Conservation (phyloP, 345 rosid species). For the Euphorbia peplus region DNA sequence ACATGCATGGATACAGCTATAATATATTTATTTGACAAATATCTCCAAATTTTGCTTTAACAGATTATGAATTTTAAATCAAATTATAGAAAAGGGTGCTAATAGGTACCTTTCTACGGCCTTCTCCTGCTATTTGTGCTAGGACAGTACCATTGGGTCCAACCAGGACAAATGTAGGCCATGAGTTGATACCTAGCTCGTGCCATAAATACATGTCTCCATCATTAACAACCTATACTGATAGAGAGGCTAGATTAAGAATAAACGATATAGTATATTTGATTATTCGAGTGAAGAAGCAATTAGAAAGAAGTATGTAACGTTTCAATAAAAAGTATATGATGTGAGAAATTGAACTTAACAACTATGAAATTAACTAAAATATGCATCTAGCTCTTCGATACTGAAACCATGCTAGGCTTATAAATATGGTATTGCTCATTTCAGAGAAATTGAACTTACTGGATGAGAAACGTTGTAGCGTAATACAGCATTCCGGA, state of each 20-base stretch:
- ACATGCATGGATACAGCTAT: neutral
- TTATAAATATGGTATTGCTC: conserved; percentile 7
- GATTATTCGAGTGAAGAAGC: neutral
- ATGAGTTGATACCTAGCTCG: conserved; percentile 84
- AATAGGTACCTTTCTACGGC: conserved; percentile 64
- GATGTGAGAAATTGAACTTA: too few species aligned
- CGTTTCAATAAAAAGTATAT: neutral
- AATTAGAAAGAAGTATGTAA: neutral
- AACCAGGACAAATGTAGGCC: conserved; percentile 91
- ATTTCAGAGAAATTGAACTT: conserved; percentile 26
- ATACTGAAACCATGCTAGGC: conserved; percentile 8
- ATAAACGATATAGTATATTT: neutral
- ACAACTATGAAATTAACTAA: neutral
- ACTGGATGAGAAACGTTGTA: conserved; percentile 84
- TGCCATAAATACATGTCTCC: conserved; percentile 93
- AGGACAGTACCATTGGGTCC: conserved; percentile 85
- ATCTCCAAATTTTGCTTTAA: neutral
- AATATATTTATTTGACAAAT: neutral
- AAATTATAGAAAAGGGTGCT: conserved; percentile 16
- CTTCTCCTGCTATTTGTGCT: conserved; percentile 89
- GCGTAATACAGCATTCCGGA: conserved; percentile 83
- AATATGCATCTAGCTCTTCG: neutral
- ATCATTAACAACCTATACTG: conserved; percentile 82
- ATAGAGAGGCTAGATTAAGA: conserved; percentile 13
- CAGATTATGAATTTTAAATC: neutral